These are phyloP conservation scores for Sugiyamaella pinicola DNA, from an alignment of 1,139 yeast genomes.

Conservation along the genomic window DNA sequence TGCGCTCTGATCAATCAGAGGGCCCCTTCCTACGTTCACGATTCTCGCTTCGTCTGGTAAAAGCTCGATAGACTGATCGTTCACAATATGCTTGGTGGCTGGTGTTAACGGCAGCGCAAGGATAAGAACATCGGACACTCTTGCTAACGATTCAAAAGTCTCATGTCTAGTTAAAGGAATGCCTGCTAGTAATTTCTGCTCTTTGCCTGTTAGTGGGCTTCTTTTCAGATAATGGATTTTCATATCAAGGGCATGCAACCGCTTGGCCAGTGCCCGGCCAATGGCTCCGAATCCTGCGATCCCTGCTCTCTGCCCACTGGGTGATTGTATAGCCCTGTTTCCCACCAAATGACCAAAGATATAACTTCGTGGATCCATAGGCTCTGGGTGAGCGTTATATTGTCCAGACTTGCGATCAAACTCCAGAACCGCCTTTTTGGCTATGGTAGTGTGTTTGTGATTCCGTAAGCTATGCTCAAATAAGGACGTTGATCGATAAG, in stretches of 20 bases:
- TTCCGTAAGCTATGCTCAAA: slow-evolving; percentile 50
- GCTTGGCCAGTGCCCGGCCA: slow-evolving; percentile 63
- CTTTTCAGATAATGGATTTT: slow-evolving; percentile 58
- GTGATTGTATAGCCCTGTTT: slow-evolving; percentile 34
- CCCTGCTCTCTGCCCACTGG: slow-evolving; percentile 61
- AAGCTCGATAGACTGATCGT: slow-evolving; percentile 49
- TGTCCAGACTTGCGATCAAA: slow-evolving; percentile 34
- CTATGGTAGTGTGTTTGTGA: slow-evolving; percentile 47
- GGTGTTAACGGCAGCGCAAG: slow-evolving; percentile 69
- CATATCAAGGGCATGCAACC: slow-evolving; percentile 66
- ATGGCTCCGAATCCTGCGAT: slow-evolving; percentile 80
- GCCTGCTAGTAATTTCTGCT: background rate
- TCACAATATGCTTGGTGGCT: slow-evolving; percentile 59
- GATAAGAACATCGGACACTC: slow-evolving; percentile 57
- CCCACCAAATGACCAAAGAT: slow-evolving; percentile 28
- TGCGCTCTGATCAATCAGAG: slow-evolving; percentile 71
- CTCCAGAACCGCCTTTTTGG: slow-evolving; percentile 41
- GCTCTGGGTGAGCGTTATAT: slow-evolving; percentile 42
- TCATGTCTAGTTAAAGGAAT: slow-evolving; percentile 43
- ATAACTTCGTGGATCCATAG: slow-evolving; percentile 8
- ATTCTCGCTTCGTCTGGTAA: slow-evolving; percentile 60
- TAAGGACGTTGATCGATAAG: slow-evolving; percentile 61
- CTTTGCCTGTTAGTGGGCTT: slow-evolving; percentile 10
- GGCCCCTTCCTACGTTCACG: slow-evolving; percentile 80
- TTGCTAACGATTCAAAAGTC: slow-evolving; percentile 45